Percentiles rank a stretch among this genome's conserved stretches.
Conservation (phyloP, 768 basidiomycete species). For the Rhizopogon sp. region DNA sequence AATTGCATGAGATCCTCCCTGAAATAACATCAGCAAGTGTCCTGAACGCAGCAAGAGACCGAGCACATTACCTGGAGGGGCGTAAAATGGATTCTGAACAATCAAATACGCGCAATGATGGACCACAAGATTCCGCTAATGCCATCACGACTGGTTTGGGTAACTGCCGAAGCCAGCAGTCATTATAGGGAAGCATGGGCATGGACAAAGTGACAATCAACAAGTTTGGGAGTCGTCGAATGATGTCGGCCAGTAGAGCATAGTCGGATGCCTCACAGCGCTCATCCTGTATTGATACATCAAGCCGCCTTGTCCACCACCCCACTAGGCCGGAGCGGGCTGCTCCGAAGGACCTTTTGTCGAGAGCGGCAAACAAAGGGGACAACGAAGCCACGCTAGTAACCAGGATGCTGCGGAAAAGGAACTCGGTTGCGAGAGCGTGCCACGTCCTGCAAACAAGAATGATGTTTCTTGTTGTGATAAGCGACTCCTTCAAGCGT, state of each 20-base stretch:
- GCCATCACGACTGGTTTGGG: slow-evolving; percentile 16
- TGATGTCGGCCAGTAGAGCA: slow-evolving; percentile 14
- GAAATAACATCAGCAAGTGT: background rate
- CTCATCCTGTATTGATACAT: slow-evolving; percentile 20
- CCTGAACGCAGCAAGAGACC: background rate
- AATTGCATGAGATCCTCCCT: slow-evolving; percentile 26
- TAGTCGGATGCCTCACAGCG: slow-evolving; percentile 20
- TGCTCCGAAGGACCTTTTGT: slow-evolving; percentile 3
- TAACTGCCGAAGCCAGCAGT: slow-evolving; percentile 22
- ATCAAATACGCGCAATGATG: slow-evolving; percentile 21
- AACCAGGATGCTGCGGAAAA: slow-evolving; percentile 19
- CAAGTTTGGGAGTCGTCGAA: slow-evolving; percentile 22
- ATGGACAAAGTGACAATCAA: slow-evolving; percentile 20
- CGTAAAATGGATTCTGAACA: slow-evolving; percentile 25
- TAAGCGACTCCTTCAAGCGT: slow-evolving; percentile 16
- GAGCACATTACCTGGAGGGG: slow-evolving; percentile 20
- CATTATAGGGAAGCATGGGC: slow-evolving; percentile 18
- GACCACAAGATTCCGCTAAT: slow-evolving; percentile 21
- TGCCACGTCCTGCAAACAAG: slow-evolving; percentile 23
- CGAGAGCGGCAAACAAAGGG: slow-evolving; percentile 11
- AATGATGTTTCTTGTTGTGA: slow-evolving; percentile 14
- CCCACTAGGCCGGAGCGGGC: slow-evolving; percentile 9
- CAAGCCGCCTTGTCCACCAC: slow-evolving; percentile 24
- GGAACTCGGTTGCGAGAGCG: slow-evolving; percentile 14
- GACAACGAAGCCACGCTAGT: slow-evolving; percentile 13